Evolutionary conservation across 2,329 filamentous ascomycete genomes (phyloP), one percentile per base, ranked within the genome.

Genomic region (Pestalotiopsis sp.): DNA sequence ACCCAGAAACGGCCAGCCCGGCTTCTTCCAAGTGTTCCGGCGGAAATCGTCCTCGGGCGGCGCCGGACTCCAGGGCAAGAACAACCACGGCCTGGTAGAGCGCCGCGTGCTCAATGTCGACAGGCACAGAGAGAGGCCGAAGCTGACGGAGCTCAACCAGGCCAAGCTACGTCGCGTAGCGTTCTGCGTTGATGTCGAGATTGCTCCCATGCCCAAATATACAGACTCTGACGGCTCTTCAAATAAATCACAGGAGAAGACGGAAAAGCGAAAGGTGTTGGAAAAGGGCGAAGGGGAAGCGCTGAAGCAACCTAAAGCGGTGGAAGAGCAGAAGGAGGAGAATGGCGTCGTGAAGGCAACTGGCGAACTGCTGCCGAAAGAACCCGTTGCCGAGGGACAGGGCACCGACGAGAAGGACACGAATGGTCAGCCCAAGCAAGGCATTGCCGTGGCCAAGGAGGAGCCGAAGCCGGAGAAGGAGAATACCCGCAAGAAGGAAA

Each of bases 101-200:
- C 88, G 96, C 62, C 89, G 85, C 71, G 85, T 97, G 7, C 83
- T 98, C 82, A 99, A 99, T 75, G 85, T 98, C 58, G 94, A 98
- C 76, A 89, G 83, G 9, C 86, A 91, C 72, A 88, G 96, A 56
- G 90, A 95, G 75, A 85, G 96, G 71, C 97, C 94, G 77, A 86
- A 88, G 26, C 89, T 98, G 38, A 83, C 88, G 4, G 94, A 97
- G 72, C 83, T 99, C 60, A 90, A 94, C 71, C 89, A 91, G 74
- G 88, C 89, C 62, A 97, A 96, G 77, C 80, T 99, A 68, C 88
- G 94, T 66, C 89, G 94, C 65, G 96, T 99, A 0, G 92, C 95
- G 0, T 99, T 99, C 76, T 97, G 93, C 73, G 96, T 99, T 2
- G 96, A 99, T 75, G 94, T 99, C 4, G 96, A 99, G 78, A 97